A percentile compares a stretch with the other conserved stretches of the same genome.
Evolutionary conservation across 441 rosid species (phyloP).

Genomic region (Breynia disticha): DNA sequence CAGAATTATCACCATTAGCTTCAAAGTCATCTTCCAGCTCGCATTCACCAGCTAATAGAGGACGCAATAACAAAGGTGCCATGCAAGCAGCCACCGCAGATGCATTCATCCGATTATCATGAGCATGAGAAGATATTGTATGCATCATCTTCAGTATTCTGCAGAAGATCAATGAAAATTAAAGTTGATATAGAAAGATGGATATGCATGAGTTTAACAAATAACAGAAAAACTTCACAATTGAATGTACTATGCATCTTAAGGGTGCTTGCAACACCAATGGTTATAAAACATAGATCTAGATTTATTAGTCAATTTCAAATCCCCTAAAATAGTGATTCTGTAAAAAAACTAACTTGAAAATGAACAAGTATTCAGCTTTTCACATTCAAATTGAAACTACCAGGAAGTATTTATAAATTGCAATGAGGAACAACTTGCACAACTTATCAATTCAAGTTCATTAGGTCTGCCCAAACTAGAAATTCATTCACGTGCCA

Average conservation of each 20-base stretch:
- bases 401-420: too few species aligned
- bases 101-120: constrained; percentile 90
- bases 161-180: constrained; percentile 21
- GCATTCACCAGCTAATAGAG: constrained; percentile 92
- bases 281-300: neutral
- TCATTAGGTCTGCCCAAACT: too few species aligned
- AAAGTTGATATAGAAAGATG: neutral
- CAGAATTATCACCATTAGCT: constrained; percentile 73
- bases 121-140: constrained; percentile 65
- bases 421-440: too few species aligned
- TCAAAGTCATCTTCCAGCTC: constrained; percentile 92
- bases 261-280: neutral
- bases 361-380: too few species aligned
- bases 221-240: too few species aligned
- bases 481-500: too few species aligned
- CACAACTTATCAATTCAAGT: too few species aligned
- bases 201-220: too few species aligned
- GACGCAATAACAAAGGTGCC: constrained; percentile 97
- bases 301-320: neutral
- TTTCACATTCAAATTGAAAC: too few species aligned
- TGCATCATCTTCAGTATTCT: constrained; percentile 97
- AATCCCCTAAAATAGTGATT: neutral
- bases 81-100: constrained; percentile 99
- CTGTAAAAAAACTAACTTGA: too few species aligned
- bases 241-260: neutral